Evolutionary conservation across 1,284 basidiomycete genomes (phyloP), one percentile per base, ranked within the genome.

Genomic region (Papiliotrema laurentii): DNA sequence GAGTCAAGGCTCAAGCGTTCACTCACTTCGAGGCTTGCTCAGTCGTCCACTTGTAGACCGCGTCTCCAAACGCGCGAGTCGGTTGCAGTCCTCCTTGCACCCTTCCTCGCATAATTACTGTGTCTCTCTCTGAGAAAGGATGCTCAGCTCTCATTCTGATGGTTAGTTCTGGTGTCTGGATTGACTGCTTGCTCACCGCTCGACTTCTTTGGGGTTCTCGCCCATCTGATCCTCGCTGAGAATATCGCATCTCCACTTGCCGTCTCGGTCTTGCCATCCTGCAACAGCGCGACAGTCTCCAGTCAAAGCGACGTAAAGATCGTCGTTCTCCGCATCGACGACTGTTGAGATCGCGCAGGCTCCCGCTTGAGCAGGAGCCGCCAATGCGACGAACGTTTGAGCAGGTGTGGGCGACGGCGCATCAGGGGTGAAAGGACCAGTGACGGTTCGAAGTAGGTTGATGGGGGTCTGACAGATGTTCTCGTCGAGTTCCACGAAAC

Each of bases 201-300:
- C 56, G n/a, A 78, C 73, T 73, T 99, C 94, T 49, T 82, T 85
- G 11, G 81, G 83, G 68, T 94, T 97, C 53, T 89, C 81, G 25
- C 91, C 94, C 10, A 92, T 97, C 77, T 97, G 93, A 69, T 98
- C 96, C 66, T 96, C 88, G 30, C 83, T 89, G 51, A 99, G 78
- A 19, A 90, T 88, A 68, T 97, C 92, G 19, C 92, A 87, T 46
- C 61, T 39, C 69, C 69, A 72, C 10, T 46, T 56, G 13, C 69
- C 66, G 37, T 69, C 61, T 0, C 50, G 45, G 1, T 60, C 84
- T 86, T 89, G 94, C 51, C 90, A 82, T 25, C 96, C 96, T 13
- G 94, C 93, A 2, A 99, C 89, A 10, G 96, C 96, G 38, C 96
- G 83, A 63, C 88, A 88, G 69, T 99, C 96, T 2, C 96, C 96